These are phyloP conservation scores for Penicillium crustosum DNA, from an alignment of 2,329 filamentous ascomycete species.

Conservation along the genomic window DNA sequence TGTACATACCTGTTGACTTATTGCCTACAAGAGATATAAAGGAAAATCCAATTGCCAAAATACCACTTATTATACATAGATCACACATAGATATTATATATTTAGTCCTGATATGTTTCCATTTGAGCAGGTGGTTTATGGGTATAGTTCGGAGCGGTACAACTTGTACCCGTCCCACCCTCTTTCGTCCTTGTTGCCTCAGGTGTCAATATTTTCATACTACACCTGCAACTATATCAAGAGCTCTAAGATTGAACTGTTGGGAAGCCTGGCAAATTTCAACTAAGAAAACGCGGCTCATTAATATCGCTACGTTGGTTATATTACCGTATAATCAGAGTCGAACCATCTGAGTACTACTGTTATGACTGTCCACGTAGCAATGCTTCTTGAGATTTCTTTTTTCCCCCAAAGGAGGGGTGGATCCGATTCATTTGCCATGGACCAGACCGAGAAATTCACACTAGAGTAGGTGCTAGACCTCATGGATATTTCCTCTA, in stretches of 20 bases:
- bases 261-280: background rate
- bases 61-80: background rate
- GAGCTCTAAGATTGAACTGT: no score
- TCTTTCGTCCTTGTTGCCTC: background rate
- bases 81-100: background rate
- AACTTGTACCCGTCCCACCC: background rate
- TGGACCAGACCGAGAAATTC: background rate
- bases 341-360: background rate
- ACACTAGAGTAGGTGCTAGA: background rate
- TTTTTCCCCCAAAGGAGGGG: background rate
- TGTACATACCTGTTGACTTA: background rate
- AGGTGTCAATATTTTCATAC: background rate
- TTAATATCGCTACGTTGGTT: background rate
- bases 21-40: background rate
- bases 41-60: background rate
- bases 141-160: slow-evolving; percentile 6
- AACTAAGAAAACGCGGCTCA: background rate
- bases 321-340: no score
- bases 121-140: background rate
- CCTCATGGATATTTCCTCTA: background rate
- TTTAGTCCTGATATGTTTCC: background rate
- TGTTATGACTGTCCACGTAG: background rate
- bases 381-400: background rate
- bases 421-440: background rate
- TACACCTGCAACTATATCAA: background rate